Base-by-base conservation (phyloP, 2,329 filamentous ascomycete genomes). In the Ophiobolus disseminans region DNA sequence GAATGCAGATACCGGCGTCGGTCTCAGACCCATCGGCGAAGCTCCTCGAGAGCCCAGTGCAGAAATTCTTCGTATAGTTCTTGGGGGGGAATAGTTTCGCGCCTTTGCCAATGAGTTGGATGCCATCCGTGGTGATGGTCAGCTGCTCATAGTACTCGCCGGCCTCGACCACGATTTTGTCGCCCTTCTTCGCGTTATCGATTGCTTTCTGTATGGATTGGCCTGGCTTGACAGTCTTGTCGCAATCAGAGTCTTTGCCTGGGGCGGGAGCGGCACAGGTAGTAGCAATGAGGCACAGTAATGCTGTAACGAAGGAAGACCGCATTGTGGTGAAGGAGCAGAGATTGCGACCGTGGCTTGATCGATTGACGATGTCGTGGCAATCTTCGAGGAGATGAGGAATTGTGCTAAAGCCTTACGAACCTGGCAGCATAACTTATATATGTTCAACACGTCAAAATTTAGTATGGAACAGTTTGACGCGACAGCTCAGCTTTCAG, bases 1-100 rank as follows among this genome's bases (percentile, higher is more conserved):
- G 31, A 13, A 54, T 53, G n/a, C 54, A 57, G 38, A 57, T 57
- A 17, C 54, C 54, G 4, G 50, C 54, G 23, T 53, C 43, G 4
- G 44, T 45, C 11, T 40, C 25, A 3, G 17, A 21, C 6, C 19
- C 30, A 4, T 38, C 31, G 13, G 28, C 16, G 26, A 23, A 23
- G 21, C n/a, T 35, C 20, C 46, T 26, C 16, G 42, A 25, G n/a
- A 54, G 35, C 10, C 50, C 47, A 5, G 42, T 49, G 23, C 54
- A 57, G 20, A 31, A 35, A 23, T 54, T 57, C 5, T 20, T 17
- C n/a, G 10, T 39, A 11, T 26, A 45, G 13, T 21, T 17, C 1
- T n/a, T 8, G 2, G 54, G 54, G 13, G 54, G 47, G 16, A 40
- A 19, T 6, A 57, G 31, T 5, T 45, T 36, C 5, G 54, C 50